Evolutionary conservation across 768 basidiomycete species (phyloP).

Genomic region (Inosperma sp.): DNA sequence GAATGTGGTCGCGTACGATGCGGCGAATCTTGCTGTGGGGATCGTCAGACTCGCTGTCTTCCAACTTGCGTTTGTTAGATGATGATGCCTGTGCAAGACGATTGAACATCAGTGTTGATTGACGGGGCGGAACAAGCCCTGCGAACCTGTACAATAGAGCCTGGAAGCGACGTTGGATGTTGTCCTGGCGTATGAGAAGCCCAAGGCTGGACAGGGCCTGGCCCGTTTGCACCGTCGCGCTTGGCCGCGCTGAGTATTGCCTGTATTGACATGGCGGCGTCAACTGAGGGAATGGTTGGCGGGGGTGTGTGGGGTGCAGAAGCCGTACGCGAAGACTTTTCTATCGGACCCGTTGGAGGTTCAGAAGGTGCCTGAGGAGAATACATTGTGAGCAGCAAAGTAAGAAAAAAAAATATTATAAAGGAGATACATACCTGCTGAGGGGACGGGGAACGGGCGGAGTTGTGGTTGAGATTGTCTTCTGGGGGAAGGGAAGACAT

Average conservation of each 20-base stretch:
- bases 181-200: constrained; percentile 24
- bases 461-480: constrained; percentile 18
- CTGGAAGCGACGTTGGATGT: constrained; percentile 27
- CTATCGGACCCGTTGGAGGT: constrained; percentile 7
- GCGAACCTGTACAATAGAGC: constrained; percentile 19
- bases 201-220: constrained; percentile 42
- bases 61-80: constrained; percentile 71
- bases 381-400: not conserved
- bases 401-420: not conserved
- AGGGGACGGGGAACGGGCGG: constrained; percentile 19
- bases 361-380: constrained; percentile 4
- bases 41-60: constrained; percentile 58
- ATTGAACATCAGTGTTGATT: not conserved
- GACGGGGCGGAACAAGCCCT: not conserved
- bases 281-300: constrained; percentile 28
- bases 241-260: constrained; percentile 51
- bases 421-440: constrained; percentile 18
- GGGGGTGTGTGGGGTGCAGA: constrained; percentile 23
- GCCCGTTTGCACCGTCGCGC: constrained; percentile 38
- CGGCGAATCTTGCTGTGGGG: constrained; percentile 78
- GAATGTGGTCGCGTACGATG: constrained; percentile 77
- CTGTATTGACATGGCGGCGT: constrained; percentile 45
- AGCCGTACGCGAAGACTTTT: constrained; percentile 26
- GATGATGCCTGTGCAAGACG: constrained; percentile 29
- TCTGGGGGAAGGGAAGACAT: constrained; percentile 33